A percentile compares a stretch with the other conserved stretches of the same genome.
These are phyloP conservation scores for Mrakia gelida DNA, from an alignment of 768 basidiomycete genomes.

Conservation along the genomic window DNA sequence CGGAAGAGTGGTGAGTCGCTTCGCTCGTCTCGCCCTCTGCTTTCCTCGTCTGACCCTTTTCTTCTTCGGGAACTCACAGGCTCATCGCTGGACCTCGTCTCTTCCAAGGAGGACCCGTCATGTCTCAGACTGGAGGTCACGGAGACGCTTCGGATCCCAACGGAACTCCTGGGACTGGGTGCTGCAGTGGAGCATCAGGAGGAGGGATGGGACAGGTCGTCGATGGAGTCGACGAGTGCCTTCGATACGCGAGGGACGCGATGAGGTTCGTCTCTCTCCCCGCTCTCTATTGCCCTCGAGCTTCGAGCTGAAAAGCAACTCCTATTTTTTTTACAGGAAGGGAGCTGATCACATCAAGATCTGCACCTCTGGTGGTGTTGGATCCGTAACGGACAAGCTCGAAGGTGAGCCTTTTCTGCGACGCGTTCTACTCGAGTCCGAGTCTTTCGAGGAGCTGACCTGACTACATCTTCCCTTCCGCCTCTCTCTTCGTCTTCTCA, in stretches of 20 bases:
- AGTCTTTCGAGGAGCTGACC: too few relatives aligned
- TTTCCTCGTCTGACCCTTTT: too few relatives aligned
- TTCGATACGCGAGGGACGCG: background rate
- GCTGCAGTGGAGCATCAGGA: background rate
- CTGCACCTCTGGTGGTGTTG: background rate
- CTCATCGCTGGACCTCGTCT: background rate
- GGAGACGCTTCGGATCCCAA: background rate
- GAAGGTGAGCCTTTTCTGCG: background rate
- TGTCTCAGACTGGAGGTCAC: background rate
- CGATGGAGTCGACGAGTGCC: background rate
- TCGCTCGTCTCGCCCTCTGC: too few relatives aligned
- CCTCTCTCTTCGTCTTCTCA: too few relatives aligned
- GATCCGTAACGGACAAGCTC: background rate
- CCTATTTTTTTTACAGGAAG: background rate
- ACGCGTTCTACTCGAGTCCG: too few relatives aligned
- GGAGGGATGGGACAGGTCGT: background rate
- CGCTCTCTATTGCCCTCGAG: too few relatives aligned
- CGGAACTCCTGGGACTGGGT: background rate
- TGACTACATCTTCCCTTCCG: too few relatives aligned
- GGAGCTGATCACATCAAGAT: background rate
- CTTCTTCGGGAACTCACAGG: background rate
- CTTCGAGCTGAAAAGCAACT: too few relatives aligned
- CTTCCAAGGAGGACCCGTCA: background rate
- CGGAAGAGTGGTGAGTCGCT: background rate
- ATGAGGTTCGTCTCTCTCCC: background rate